Evolutionary conservation across 2,329 filamentous ascomycete species (phyloP), one percentile per base, ranked within the genome.

Genomic region (Colletotrichum sp.): DNA sequence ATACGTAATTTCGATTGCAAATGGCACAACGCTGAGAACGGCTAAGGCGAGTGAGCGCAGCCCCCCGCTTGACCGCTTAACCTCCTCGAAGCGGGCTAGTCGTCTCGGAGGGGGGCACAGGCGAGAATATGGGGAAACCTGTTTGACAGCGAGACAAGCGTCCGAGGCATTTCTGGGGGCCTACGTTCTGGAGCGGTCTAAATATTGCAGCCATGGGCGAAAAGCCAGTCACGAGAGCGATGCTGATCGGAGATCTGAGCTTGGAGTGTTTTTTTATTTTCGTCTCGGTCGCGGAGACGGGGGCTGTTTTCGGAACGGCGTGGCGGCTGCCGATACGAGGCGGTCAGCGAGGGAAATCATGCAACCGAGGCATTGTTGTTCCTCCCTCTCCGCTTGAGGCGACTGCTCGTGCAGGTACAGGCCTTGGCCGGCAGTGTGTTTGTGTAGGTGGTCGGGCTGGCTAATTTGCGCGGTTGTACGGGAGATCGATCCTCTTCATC

Each of bases 111-210:
- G 18, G 30, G 55, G 34, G 59, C 55, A 24, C 18, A 21, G 59
- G 8, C 12, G 32, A 66, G 21, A 73, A 63, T 60, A 76, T 65
- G 63, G 59, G 26, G 70, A 65, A 73, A 59, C 59, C 26, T 64
- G 39, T 52, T 64, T 57, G 63, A 64, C 64, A 36, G 63, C 73
- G 28, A 67, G 32, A 26, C 69, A 36, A 24, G 28, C 57, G 28
- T 64, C 63, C 57, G 70, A 73, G 57, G 59, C 63, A 59, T 16
- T 36, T n/a, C 55, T 28, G 15, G 15, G 18, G 10, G 13, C 6
- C 21, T 21, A 21, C 24, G 57, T 64, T 73, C 64, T 76, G 59
- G 70, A 73, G 26, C 73, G 73, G 21, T 73, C 73, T 44, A 76
- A 39, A 65, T 36, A 4, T 30, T 57, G 66, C 36, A 65, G n/a